Base-by-base conservation (phyloP, 2,329 filamentous ascomycete genomes). In the Dactylonectria estremocensis region DNA sequence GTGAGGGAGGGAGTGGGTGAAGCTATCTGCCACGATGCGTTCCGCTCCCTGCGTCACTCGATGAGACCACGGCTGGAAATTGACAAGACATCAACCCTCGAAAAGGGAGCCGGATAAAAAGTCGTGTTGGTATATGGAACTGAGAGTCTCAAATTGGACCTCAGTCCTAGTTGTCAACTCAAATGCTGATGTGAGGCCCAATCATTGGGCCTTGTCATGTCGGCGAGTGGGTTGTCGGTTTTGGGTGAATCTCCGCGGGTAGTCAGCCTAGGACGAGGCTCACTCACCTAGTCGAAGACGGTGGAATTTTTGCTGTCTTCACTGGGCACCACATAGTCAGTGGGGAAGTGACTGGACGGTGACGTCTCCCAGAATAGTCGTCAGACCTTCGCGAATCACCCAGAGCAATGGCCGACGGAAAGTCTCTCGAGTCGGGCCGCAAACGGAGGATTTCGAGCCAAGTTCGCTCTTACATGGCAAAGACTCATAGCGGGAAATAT, bases 231-330 rank as follows among this genome's bases (percentile, higher is more conserved):
- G 7, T 28, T 28, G 7, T 28, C 24, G 24, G 24, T 28, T 5
- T 28, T 28, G 24, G 24, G 24, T 28, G 24, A 28, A 28, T 28
- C n/a, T 7, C 18, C 45, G 43, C 18, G 8, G 13, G 28, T 11
- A 22, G 31, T 18, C n/a, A 52, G n/a, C 49, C 18, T 22, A 35
- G n/a, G 49, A 35, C 16, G 28, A 37, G n/a, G 16, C n/a, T 37
- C 31, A 4, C 14, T n/a, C 4, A 14, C 14, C 31, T 22, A 22
- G 31, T 35, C 22, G 45, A 24, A 24, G 22, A 46, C 57, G 54
- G 58, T 35, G 20, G 24, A 37, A 52, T 46, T 28, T 33, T 37
- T 24, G 7, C 5, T 64, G 61, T 64, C 61, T 64, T 58, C 28
- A 46, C 24, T 37, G 54, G 37, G 40, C 48, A 54, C 52, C 37